Conservation (phyloP, 495 filamentous ascomycete species). For the Recurvomyces mirabilis region DNA sequence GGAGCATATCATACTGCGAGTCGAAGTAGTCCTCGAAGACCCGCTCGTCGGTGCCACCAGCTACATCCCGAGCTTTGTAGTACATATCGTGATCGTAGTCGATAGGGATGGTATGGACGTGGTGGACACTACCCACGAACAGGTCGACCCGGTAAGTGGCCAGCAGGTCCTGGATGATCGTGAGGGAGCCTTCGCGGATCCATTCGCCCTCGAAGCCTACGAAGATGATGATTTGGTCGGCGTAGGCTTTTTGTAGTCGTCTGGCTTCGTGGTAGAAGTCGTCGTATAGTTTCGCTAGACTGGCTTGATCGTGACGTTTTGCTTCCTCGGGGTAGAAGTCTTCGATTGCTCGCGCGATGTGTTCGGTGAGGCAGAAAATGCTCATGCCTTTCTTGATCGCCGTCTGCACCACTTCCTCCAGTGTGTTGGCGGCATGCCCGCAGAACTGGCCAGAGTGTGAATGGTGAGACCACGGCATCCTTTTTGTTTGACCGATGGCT, state of each 20-base stretch:
- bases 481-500: neutral
- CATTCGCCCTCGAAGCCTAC: slow-evolving; percentile 91
- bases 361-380: slow-evolving; percentile 85
- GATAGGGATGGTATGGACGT: slow-evolving; percentile 74
- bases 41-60: slow-evolving; percentile 55
- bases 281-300: slow-evolving; percentile 47
- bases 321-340: slow-evolving; percentile 88
- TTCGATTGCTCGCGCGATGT: slow-evolving; percentile 70
- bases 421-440: slow-evolving; percentile 69
- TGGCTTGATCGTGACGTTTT: slow-evolving; percentile 32
- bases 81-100: slow-evolving; percentile 70
- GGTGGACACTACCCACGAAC: slow-evolving; percentile 85
- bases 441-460: slow-evolving; percentile 98
- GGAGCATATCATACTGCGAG: slow-evolving; percentile 70
- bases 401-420: slow-evolving; percentile 71
- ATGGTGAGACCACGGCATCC: slow-evolving; percentile 98
- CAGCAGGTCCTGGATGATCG: slow-evolving; percentile 48
- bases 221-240: slow-evolving; percentile 60
- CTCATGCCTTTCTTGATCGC: slow-evolving; percentile 71
- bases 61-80: slow-evolving; percentile 42
- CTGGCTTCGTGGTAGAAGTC: slow-evolving; percentile 60
- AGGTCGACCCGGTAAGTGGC: slow-evolving; percentile 59
- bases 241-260: slow-evolving; percentile 60
- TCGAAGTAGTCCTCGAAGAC: slow-evolving; percentile 80
- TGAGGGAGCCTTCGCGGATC: slow-evolving; percentile 57